Base-by-base conservation (phyloP, 129 eudicot genomes). In the Scalesia atractyloides region DNA sequence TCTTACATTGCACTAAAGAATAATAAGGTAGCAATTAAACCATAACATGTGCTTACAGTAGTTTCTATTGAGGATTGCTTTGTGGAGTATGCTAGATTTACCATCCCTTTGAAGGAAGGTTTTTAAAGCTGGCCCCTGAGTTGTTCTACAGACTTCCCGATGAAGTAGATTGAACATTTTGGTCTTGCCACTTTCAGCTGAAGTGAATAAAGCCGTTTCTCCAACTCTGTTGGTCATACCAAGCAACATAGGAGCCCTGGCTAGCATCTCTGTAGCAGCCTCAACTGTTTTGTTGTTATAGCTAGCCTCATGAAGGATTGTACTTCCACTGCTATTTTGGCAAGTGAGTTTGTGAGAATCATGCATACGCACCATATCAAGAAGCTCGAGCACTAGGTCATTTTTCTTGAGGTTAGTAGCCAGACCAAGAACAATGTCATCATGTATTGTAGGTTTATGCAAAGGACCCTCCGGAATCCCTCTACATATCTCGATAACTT, bases 61-160 rank as follows among this genome's bases (percentile, higher is more conserved):
- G 41, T 73, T 68, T 53, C 73, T 46, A 19, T 61, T n/a, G 37
- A 73, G 71, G 50, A 82, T 64, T 5, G 81, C 75, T 8, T 15
- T 47, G 19, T 82, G 86, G 41, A 82, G 83, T 20, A 82, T 63
- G 19, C 80, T 82, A 18, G 77, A 20, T 37, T 47, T 69, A 61
- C 61, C 72, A 37, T 44, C 72, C 44, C 72, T 80, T 24, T 13
- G 19, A 69, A 57, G 70, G 59, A 76, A 76, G 14, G 9, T n/a
- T 41, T 50, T 68, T 26, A 69, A 3, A 6, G 74, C 72, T 41
- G 36, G 43, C 20, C 54, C 64, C 26, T 16, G 18, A 26, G n/a
- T 46, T 33, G 61, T 22, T 49, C 64, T 46, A 10, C 46, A 9
- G 24, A 68, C 61, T 68, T 73, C 75, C 34, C 17, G 64, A 46